These are phyloP conservation scores for Polysphondylium violaceum DNA, from an alignment of 78 protist genomes.

Conservation along the genomic window DNA sequence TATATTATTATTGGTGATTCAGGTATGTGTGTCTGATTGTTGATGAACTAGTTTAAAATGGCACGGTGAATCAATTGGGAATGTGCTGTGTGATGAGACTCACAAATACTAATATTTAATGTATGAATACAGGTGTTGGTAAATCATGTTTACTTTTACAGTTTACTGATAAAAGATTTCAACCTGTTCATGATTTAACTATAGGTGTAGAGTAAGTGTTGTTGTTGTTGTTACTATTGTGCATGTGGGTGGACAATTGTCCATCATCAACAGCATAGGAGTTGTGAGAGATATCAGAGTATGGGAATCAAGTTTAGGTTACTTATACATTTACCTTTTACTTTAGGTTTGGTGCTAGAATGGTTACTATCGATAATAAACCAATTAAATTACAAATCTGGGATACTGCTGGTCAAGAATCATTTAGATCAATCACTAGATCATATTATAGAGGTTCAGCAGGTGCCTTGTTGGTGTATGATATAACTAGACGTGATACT, in stretches of 20 bases:
- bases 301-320: too few relatives aligned
- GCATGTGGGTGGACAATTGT: too few relatives aligned
- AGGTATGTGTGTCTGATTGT: slow-evolving; percentile 69
- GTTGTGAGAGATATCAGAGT: too few relatives aligned
- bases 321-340: too few relatives aligned
- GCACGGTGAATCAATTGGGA: neutral
- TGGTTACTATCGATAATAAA: slow-evolving; percentile 81
- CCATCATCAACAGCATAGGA: too few relatives aligned
- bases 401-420: slow-evolving; percentile 84
- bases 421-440: slow-evolving; percentile 78
- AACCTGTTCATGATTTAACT: slow-evolving; percentile 98
- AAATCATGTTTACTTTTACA: slow-evolving; percentile 98
- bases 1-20: slow-evolving; percentile 99
- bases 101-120: neutral
- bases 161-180: slow-evolving; percentile 97
- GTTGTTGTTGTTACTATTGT: neutral
- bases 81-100: neutral
- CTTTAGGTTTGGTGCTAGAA: slow-evolving; percentile 92
- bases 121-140: slow-evolving; percentile 90
- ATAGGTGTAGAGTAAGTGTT: slow-evolving; percentile 99
- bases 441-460: slow-evolving; percentile 95
- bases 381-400: slow-evolving; percentile 88
- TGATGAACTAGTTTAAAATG: neutral
- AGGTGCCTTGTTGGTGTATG: slow-evolving; percentile 95
- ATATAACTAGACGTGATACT: slow-evolving; percentile 95